Conservation (phyloP, 495 filamentous ascomycete species). For the Peziza echinospora region DNA sequence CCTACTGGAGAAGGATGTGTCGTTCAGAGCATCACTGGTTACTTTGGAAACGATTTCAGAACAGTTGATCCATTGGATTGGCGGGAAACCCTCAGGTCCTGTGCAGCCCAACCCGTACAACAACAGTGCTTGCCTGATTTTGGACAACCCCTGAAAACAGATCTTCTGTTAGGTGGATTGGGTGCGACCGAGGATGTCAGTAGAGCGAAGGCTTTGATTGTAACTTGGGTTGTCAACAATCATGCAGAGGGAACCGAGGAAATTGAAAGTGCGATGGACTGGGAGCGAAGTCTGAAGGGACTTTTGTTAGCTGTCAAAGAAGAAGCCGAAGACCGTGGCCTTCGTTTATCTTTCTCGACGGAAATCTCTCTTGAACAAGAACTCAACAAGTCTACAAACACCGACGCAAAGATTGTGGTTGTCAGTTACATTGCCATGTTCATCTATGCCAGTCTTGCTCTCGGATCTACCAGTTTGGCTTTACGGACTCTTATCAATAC, state of each 20-base stretch:
- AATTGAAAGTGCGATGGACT: conserved; percentile 57
- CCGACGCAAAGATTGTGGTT: conserved; percentile 88
- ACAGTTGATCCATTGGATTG: conserved; percentile 43
- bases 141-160: conserved; percentile 59
- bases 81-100: conserved; percentile 43
- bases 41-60: conserved; percentile 48
- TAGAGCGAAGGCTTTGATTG: conserved; percentile 55
- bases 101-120: conserved; percentile 51
- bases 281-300: conserved; percentile 56
- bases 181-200: conserved; percentile 42
- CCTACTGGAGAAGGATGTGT: conserved; percentile 79
- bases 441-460: conserved; percentile 74
- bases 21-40: conserved; percentile 70
- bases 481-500: conserved; percentile 52
- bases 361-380: conserved; percentile 87
- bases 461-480: conserved; percentile 69
- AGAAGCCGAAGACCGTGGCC: conserved; percentile 57
- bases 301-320: conserved; percentile 48
- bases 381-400: conserved; percentile 88
- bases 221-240: conserved; percentile 95
- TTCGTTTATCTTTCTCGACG: conserved; percentile 80
- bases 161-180: conserved; percentile 70
- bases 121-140: conserved; percentile 61
- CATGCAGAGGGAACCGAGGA: conserved; percentile 46
- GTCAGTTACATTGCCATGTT: conserved; percentile 99